phyloP scores from a whole-genome alignment of 768 basidiomycete species.

The Serendipita sp. region DNA sequence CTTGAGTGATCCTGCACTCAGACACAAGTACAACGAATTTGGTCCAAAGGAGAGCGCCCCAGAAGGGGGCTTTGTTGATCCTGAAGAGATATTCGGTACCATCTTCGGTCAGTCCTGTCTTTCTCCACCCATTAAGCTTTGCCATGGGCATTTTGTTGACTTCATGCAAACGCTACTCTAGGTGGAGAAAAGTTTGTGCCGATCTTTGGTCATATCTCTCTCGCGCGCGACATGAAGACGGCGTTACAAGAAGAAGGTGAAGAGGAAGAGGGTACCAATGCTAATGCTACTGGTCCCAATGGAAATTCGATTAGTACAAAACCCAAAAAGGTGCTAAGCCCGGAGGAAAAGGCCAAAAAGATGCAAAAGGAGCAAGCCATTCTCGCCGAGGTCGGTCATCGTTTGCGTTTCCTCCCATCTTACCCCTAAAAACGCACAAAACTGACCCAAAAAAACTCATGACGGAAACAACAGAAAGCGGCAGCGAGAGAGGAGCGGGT shows the following conservation, averaged over 20 bases:
- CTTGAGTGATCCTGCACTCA: constrained; percentile 56
- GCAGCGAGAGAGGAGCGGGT: constrained; percentile 64
- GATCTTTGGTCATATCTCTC: constrained; percentile 77
- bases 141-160: constrained; percentile 31
- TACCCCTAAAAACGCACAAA: no score
- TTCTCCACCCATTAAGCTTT: no score
- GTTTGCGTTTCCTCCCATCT: no score
- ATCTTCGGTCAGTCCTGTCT: constrained; percentile 22
- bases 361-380: constrained; percentile 27
- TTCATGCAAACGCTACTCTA: constrained; percentile 18
- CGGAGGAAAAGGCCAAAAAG: constrained; percentile 53
- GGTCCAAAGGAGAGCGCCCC: constrained; percentile 69
- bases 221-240: constrained; percentile 85
- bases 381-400: constrained; percentile 44
- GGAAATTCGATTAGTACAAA: not conserved
- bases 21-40: constrained; percentile 83
- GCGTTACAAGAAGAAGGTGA: constrained; percentile 75
- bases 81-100: constrained; percentile 23
- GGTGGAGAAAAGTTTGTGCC: constrained; percentile 76
- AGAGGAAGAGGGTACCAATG: constrained; percentile 25
- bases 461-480: constrained; percentile 73
- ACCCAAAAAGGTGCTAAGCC: constrained; percentile 23
- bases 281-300: not conserved
- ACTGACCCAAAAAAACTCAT: no score
- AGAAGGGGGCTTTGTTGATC: constrained; percentile 79